Evolutionary conservation across 108 stramenopile genomes (phyloP).

Genomic region (Pseudonitzschia pungens): DNA sequence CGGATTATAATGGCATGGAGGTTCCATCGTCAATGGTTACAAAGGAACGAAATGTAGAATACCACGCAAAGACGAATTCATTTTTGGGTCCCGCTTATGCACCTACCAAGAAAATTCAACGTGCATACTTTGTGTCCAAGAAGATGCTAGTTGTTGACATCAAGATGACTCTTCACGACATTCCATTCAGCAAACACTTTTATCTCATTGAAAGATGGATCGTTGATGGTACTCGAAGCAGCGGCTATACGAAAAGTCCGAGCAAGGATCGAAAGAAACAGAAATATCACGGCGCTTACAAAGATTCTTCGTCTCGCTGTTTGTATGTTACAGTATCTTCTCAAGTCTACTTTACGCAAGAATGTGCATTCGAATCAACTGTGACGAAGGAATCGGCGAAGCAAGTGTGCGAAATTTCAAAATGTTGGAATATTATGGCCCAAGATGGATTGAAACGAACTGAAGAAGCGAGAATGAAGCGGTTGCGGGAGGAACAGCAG

Average conservation of each 20-base stretch:
- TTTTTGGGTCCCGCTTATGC: constrained; percentile 78
- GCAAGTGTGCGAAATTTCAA: constrained; percentile 59
- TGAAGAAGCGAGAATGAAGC: constrained; percentile 47
- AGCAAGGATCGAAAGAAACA: neutral
- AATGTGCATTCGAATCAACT: constrained; percentile 65
- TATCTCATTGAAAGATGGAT: constrained; percentile 78
- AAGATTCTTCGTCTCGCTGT: constrained; percentile 14
- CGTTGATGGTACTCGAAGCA: constrained; percentile 22
- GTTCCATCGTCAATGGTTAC: neutral
- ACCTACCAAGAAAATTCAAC: constrained; percentile 69
- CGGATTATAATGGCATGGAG: constrained; percentile 15
- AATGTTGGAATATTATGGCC: constrained; percentile 69
- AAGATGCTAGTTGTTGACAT: constrained; percentile 64
- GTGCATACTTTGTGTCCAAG: constrained; percentile 51
- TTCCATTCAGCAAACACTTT: constrained; percentile 77
- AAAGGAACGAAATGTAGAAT: constrained; percentile 52
- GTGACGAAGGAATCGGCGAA: constrained; percentile 59
- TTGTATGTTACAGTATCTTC: constrained; percentile 35
- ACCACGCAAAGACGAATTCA: constrained; percentile 73
- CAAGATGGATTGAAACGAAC: constrained; percentile 58
- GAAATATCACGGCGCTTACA: neutral
- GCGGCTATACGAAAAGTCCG: neutral
- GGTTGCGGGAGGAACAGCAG: constrained; percentile 27
- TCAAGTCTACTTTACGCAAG: constrained; percentile 57
- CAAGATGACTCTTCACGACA: constrained; percentile 61